Percentiles rank a stretch among this genome's conserved stretches.
phyloP scores from a whole-genome alignment of 202 grass and related monocot species.

The Schoenoplectus triqueter region DNA sequence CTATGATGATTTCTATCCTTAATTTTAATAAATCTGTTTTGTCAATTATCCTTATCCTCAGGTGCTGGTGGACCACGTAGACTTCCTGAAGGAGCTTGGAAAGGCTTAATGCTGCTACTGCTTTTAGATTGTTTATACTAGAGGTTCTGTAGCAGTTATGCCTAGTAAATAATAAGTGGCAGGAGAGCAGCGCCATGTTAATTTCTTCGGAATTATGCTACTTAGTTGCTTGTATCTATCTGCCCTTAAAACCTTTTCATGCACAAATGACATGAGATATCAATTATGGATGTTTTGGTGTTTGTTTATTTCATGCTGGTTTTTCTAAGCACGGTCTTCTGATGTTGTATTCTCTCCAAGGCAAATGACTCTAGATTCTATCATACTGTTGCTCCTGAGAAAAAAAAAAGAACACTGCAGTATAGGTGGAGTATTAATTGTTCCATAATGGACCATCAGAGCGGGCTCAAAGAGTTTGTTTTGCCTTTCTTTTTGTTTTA shows the following conservation, averaged over 20 bases:
- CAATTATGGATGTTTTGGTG: conserved; percentile 4
- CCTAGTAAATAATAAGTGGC: conserved; percentile 39
- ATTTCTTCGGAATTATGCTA: conserved; percentile 15
- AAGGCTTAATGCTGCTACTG: conserved; percentile 38
- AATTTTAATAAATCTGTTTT: neutral
- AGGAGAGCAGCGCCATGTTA: conserved; percentile 34
- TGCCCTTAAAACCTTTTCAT: conserved; percentile 8
- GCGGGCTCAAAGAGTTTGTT: no score
- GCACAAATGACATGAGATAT: neutral
- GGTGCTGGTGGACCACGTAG: conserved; percentile 76
- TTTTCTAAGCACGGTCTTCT: neutral
- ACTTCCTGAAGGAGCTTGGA: conserved; percentile 84
- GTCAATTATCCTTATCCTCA: conserved; percentile 32
- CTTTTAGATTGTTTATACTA: conserved; percentile 21
- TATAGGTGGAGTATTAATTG: no score
- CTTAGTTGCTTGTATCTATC: conserved; percentile 26
- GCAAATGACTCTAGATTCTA: neutral
- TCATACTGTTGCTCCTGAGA: neutral
- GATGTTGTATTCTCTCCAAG: neutral
- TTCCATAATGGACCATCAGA: no score
- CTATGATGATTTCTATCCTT: no score
- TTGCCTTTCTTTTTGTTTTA: no score
- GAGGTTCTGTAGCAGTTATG: neutral
- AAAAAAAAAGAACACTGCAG: neutral
- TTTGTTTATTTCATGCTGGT: neutral